Base-by-base conservation (phyloP, 805 yeast species). In the Jamesozyma hellenica region DNA sequence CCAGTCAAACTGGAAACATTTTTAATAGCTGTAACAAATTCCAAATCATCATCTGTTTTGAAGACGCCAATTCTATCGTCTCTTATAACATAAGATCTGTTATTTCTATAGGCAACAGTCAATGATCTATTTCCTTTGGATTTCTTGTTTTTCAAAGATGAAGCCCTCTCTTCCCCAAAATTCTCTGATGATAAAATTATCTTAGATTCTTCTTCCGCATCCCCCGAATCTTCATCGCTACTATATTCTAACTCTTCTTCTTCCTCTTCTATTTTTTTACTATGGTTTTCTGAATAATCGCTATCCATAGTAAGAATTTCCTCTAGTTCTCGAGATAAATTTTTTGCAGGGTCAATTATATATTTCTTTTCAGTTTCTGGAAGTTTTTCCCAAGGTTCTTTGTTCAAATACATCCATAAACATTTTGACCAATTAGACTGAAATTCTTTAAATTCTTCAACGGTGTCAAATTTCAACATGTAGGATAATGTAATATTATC, bases 41-140 rank as follows among this genome's bases (percentile, higher is more conserved):
- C 73, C 36, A 86, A 66, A 31, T 69, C 73, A 18, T 36, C 38
- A 30, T 36, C 45, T 17, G 77, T 71, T 50, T 71, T 79, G 63
- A 86, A 85, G 4, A 87, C 87, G 27, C 95, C 95, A 41, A 87
- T 65, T 47, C 75, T 75, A 56, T 83, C 66, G 13, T 87, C 95
- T 48, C 94, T 75, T 0, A 82, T 78, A 25, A 87, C 88, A 56
- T 73, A 87, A 1, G 94, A 72, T 28, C 92, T 68, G 51, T 83
- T 79, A 48, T 78, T 78, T 40, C 71, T 71, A 44, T 64, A 73
- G 1, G 94, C 88, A 8, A 85, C 78, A 1, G 82, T 78, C 52
- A 87, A 66, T 17, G 75, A 77, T 38, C 75, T 70, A 55, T 86
- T 86, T 71, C 39, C 61, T 50, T 28, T 53, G 56, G 34, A 44